Conservation (phyloP, 2,329 filamentous ascomycete genomes). For the Pestalotiopsis sp. region DNA sequence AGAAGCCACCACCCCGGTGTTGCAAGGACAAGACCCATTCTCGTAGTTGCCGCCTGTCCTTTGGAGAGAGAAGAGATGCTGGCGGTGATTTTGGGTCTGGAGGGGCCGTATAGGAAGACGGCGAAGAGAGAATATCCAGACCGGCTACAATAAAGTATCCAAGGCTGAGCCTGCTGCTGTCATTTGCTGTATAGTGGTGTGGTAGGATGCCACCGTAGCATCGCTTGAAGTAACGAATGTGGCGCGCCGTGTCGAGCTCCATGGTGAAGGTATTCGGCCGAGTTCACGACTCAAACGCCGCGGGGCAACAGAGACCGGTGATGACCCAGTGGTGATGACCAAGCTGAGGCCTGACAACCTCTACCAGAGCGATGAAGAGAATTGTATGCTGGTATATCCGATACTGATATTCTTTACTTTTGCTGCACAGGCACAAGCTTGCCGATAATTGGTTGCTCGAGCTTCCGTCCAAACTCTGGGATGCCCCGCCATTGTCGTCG, state of each 20-base stretch:
- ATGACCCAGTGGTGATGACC: neutral
- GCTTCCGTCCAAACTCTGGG: neutral
- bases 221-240: constrained; percentile 91
- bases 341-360: neutral
- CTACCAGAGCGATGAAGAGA: neutral
- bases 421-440: neutral
- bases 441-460: neutral
- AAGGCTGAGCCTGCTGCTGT: constrained; percentile 88
- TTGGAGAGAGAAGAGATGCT: constrained; percentile 51
- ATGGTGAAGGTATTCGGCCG: constrained; percentile 5
- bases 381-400: neutral
- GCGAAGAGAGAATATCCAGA: constrained; percentile 75
- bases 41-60: constrained; percentile 50
- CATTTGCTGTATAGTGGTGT: constrained; percentile 80
- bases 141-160: constrained; percentile 89
- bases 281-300: neutral
- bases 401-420: neutral
- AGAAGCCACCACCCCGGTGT: constrained; percentile 85
- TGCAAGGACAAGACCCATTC: constrained; percentile 87
- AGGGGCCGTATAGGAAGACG: constrained; percentile 49
- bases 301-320: neutral
- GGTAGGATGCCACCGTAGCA: constrained; percentile 84
- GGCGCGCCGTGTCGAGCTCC: constrained; percentile 62
- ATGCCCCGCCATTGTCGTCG: neutral
- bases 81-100: constrained; percentile 44